Evolutionary conservation across 805 yeast species (phyloP).

Genomic region (Suhomyces faveliae): DNA sequence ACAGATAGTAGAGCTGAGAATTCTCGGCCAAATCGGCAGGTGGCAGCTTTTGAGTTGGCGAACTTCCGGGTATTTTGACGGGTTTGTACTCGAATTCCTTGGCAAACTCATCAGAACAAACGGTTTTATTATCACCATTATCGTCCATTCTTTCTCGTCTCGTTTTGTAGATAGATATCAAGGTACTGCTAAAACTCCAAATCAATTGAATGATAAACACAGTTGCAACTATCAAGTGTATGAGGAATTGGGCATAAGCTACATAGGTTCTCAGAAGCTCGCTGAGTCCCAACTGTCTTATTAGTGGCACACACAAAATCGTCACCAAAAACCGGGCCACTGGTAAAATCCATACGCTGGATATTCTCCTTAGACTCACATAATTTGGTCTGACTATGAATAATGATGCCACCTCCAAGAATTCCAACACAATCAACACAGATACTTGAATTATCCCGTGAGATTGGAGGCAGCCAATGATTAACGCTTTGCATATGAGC

Average conservation of each 20-base stretch:
- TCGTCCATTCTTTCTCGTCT: slow-evolving; percentile 6
- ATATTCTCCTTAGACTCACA: slow-evolving; percentile 25
- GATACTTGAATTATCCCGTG: slow-evolving; percentile 46
- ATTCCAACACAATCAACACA: slow-evolving; percentile 36
- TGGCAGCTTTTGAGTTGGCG: background rate
- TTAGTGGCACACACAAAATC: slow-evolving; percentile 43
- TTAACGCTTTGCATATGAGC: slow-evolving; percentile 32
- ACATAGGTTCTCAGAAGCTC: slow-evolving; percentile 42
- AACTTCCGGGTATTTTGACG: slow-evolving; percentile 2
- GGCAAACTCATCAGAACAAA: slow-evolving; percentile 1
- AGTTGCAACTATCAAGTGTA: slow-evolving; percentile 37
- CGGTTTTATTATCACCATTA: background rate
- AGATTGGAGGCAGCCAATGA: slow-evolving; percentile 45
- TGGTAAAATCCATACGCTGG: slow-evolving; percentile 34
- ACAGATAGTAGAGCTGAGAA: background rate
- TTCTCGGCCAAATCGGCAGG: background rate
- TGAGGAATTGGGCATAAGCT: slow-evolving; percentile 41
- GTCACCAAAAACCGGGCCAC: slow-evolving; percentile 40
- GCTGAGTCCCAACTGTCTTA: slow-evolving; percentile 31
- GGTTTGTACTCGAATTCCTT: slow-evolving; percentile 6
- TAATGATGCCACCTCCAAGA: slow-evolving; percentile 22
- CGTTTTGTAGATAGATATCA: slow-evolving; percentile 19
- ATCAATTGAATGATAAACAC: slow-evolving; percentile 29
- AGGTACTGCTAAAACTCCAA: slow-evolving; percentile 28
- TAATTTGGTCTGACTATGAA: slow-evolving; percentile 28